Base-by-base conservation (phyloP, 148 eudicot species). In the Euryodendron excelsum region DNA sequence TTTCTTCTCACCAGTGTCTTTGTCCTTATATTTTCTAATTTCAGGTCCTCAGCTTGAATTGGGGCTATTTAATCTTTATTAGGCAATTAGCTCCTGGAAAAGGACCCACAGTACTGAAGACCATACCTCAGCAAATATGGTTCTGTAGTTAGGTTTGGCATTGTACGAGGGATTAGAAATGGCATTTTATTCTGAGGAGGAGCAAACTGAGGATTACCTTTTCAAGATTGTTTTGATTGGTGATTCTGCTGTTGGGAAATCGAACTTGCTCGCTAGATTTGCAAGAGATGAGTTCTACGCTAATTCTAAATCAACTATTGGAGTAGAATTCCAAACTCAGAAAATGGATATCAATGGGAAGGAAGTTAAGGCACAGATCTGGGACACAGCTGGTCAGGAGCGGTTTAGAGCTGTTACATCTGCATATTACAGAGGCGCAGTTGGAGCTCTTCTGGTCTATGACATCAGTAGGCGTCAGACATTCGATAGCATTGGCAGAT, bases 351-450 rank as follows among this genome's bases (percentile, higher is more conserved):
- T 93, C 21, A 87, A 94, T 30, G 98, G 98, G 45, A 94, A 93
- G 80, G 97, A 94, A 84, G 81, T 94, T 72, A 94, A 94, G 84
- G 98, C 98, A 45, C 98, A 94, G 85, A 94, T 94, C 21, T 94
- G 98, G 98, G 98, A 94, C 83, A 94, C 96, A 64, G 98, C 97
- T 31, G 98, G 99, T 69, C 97, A 95, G 82, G 99, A 95, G 84
- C 90, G 99, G 76, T 95, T 95, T 85, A 93, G 97, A 84, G 98
- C 98, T 68, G 97, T 95, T 67, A 95, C 98, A 9, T 95, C 98
- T 71, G 98, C 98, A 44, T 93, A 95, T 72, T 95, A 95, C 72
- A 90, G 98, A 86, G 98, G 98, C 67, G 98, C 98, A 18, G 98
- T 95, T 63, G 98, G 98, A 76, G 98, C 98, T 73, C 97, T 95